These are phyloP conservation scores for Trichoderma virens DNA, from an alignment of 495 filamentous ascomycete genomes.

Conservation along the genomic window DNA sequence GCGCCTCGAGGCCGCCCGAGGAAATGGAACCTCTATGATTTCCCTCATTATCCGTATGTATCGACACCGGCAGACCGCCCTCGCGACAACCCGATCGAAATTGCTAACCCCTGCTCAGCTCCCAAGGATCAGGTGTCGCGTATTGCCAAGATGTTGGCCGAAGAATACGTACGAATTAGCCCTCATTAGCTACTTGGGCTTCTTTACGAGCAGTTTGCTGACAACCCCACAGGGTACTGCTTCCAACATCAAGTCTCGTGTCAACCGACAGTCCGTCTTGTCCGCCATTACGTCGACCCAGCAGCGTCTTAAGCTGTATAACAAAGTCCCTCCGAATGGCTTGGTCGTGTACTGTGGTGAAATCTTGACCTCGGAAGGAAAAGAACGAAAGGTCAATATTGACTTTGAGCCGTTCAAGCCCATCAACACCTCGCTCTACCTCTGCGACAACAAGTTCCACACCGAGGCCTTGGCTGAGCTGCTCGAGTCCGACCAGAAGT, in stretches of 20 bases:
- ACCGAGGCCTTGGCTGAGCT: constrained; percentile 94
- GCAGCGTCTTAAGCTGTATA: constrained; percentile 96
- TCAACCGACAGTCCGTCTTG: constrained; percentile 94
- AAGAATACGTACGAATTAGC: constrained; percentile 80
- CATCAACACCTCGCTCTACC: constrained; percentile 97
- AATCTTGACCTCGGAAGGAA: constrained; percentile 98
- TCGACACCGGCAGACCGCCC: constrained; percentile 12
- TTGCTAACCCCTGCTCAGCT: constrained; percentile 41
- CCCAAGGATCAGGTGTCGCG: constrained; percentile 97
- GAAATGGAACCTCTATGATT: constrained; percentile 98
- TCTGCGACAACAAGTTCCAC: constrained; percentile 99
- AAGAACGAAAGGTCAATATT: constrained; percentile 98
- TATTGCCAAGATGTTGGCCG: constrained; percentile 97
- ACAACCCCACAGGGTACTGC: constrained; percentile 67
- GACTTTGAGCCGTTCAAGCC: constrained; percentile 99
- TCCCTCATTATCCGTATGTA: constrained; percentile 91
- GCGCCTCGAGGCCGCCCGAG: constrained; percentile 82
- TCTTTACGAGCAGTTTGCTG: constrained; percentile 3
- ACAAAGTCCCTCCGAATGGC: constrained; percentile 95
- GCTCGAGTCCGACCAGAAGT: constrained; percentile 96
- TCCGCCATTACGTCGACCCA: constrained; percentile 98
- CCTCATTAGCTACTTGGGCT: constrained; percentile 2
- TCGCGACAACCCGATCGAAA: constrained; percentile 1
- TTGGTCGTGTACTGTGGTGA: constrained; percentile 98
- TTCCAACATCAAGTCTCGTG: constrained; percentile 98